phyloP scores from a whole-genome alignment of 768 basidiomycete species.

The Boletales sp. region DNA sequence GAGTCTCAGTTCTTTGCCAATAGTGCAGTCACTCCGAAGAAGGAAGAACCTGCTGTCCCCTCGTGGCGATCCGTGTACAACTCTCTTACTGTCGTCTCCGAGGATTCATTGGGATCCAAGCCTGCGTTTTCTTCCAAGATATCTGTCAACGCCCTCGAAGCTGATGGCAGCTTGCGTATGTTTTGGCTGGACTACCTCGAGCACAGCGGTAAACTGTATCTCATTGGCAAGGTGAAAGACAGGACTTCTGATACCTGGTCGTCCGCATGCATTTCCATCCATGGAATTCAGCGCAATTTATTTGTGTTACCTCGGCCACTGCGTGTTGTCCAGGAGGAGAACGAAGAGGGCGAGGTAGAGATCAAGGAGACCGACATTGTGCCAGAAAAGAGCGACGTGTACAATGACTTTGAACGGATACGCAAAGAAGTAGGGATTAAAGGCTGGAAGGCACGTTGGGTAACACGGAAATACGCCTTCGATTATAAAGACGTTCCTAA shows the following conservation, averaged over 20 bases:
- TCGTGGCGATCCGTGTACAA: slow-evolving; percentile 78
- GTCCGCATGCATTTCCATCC: slow-evolving; percentile 84
- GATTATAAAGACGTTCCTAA: slow-evolving; percentile 72
- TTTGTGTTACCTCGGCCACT: slow-evolving; percentile 80
- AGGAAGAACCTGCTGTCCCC: slow-evolving; percentile 46
- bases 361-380: slow-evolving; percentile 71
- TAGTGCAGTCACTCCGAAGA: slow-evolving; percentile 30
- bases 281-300: slow-evolving; percentile 84
- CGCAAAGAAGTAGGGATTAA: slow-evolving; percentile 70
- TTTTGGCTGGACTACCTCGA: slow-evolving; percentile 98
- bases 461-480: slow-evolving; percentile 89
- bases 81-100: slow-evolving; percentile 56
- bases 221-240: slow-evolving; percentile 90
- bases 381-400: slow-evolving; percentile 69
- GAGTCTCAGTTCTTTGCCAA: slow-evolving; percentile 11
- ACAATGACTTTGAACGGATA: slow-evolving; percentile 78
- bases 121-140: slow-evolving; percentile 35
- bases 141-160: slow-evolving; percentile 63
- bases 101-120: slow-evolving; percentile 54
- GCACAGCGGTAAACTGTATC: slow-evolving; percentile 76
- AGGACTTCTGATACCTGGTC: slow-evolving; percentile 62
- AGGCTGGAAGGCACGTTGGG: slow-evolving; percentile 77
- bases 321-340: slow-evolving; percentile 41
- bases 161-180: slow-evolving; percentile 83
- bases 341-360: slow-evolving; percentile 24